Conservation (phyloP, 2,329 filamentous ascomycete species). For the Neobulgaria alba region DNA sequence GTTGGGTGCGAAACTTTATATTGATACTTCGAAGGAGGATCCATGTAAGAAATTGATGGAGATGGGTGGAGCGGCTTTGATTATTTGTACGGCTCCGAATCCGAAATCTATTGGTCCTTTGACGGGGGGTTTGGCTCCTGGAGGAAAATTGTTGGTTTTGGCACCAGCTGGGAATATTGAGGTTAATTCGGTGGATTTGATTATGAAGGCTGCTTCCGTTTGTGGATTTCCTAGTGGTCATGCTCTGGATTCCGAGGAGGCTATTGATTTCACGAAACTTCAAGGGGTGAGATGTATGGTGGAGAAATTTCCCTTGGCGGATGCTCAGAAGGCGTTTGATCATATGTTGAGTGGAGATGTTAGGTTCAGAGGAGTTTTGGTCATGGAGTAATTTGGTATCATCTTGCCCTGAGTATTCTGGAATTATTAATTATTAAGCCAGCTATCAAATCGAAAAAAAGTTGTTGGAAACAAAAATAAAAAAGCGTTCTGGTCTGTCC, state of each 20-base stretch:
- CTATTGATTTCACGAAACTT: slow-evolving; percentile 53
- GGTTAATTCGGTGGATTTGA: slow-evolving; percentile 35
- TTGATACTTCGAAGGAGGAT: slow-evolving; percentile 47
- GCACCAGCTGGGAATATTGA: slow-evolving; percentile 40
- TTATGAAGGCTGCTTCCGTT: slow-evolving; percentile 48
- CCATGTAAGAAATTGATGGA: slow-evolving; percentile 40
- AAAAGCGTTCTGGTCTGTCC: too few species aligned
- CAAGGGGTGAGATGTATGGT: slow-evolving; percentile 57
- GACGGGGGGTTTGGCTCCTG: slow-evolving; percentile 42
- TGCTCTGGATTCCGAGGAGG: slow-evolving; percentile 54
- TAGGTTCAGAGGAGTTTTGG: slow-evolving; percentile 24
- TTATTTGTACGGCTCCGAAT: slow-evolving; percentile 56
- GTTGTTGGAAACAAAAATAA: too few species aligned
- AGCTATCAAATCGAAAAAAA: too few species aligned
- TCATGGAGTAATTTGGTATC: slow-evolving; percentile 18
- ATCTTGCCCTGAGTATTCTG: too few species aligned
- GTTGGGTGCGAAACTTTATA: slow-evolving; percentile 53
- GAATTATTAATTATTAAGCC: too few species aligned
- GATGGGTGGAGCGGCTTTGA: slow-evolving; percentile 52
- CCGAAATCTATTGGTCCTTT: slow-evolving; percentile 44
- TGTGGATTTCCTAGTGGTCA: slow-evolving; percentile 57
- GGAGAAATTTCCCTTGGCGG: slow-evolving; percentile 52
- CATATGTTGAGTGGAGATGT: slow-evolving; percentile 24
- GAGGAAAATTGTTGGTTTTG: slow-evolving; percentile 53
- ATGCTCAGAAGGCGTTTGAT: slow-evolving; percentile 29